Percentiles rank a stretch among this genome's conserved stretches.
Conservation (phyloP, 345 rosid species). For the Aethionema arabicum region DNA sequence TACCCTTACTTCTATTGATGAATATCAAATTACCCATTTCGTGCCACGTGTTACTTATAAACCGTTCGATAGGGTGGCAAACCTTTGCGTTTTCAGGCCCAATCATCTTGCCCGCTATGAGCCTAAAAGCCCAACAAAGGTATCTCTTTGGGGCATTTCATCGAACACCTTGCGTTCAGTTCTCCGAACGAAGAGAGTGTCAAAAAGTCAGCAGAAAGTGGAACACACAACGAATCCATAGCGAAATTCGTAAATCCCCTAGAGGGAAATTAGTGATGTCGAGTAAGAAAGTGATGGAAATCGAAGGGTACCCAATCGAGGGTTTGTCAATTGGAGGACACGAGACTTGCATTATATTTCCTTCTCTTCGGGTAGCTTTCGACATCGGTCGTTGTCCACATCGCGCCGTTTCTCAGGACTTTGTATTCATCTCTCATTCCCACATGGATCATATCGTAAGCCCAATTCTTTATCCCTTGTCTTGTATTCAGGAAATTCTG, state of each 20-base stretch:
- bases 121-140: constrained; percentile 27
- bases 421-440: constrained; percentile 88
- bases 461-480: not conserved
- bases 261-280: constrained; percentile 14
- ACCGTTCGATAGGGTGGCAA: not conserved
- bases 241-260: not conserved
- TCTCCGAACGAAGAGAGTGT: not conserved
- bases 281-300: constrained; percentile 40
- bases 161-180: constrained; percentile 32
- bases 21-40: not conserved
- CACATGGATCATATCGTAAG: constrained; percentile 97
- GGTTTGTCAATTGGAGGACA: constrained; percentile 95
- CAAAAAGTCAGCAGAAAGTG: constrained; percentile 18
- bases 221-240: not conserved
- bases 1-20: constrained; percentile 21
- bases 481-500: not conserved
- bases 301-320: constrained; percentile 72
- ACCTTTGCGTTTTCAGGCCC: too few relatives aligned
- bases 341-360: constrained; percentile 88
- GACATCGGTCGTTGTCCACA: constrained; percentile 94
- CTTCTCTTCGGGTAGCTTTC: constrained; percentile 74
- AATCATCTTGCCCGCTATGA: not conserved
- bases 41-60: not conserved
- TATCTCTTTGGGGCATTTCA: constrained; percentile 1
- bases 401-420: constrained; percentile 86